Conservation (phyloP, 306 rosid genomes). For the Canavalia ensiformis region DNA sequence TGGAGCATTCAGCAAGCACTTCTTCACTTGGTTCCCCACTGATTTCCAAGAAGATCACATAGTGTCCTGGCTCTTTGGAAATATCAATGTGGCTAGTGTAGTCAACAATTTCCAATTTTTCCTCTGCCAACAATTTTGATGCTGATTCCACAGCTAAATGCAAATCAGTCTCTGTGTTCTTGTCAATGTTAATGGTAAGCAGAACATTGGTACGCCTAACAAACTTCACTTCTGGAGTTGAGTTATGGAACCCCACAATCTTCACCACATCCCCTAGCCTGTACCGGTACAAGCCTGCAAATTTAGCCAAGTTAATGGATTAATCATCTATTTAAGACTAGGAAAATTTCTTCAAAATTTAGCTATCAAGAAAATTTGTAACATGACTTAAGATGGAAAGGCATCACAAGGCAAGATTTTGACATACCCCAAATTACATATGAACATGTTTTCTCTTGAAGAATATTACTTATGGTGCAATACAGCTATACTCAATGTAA, state of each 20-base stretch:
- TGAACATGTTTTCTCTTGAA: not conserved
- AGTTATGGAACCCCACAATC: slow-evolving; percentile 82
- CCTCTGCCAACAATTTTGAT: slow-evolving; percentile 61
- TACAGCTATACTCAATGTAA: not conserved
- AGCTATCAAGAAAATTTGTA: not conserved
- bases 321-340: not conserved
- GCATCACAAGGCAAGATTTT: not conserved
- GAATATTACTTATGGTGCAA: not conserved
- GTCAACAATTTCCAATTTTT: slow-evolving; percentile 80
- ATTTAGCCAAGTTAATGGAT: slow-evolving; percentile 17
- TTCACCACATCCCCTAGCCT: slow-evolving; percentile 86
- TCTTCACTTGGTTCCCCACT: slow-evolving; percentile 77
- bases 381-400: not conserved
- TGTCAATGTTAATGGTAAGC: slow-evolving; percentile 82
- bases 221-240: slow-evolving; percentile 81
- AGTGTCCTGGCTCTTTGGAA: slow-evolving; percentile 82
- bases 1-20: slow-evolving; percentile 77
- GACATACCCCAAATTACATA: not conserved
- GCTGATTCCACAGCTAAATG: slow-evolving; percentile 81
- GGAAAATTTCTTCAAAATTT: not conserved
- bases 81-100: slow-evolving; percentile 75
- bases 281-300: slow-evolving; percentile 85
- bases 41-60: slow-evolving; percentile 87
- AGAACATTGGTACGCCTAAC: slow-evolving; percentile 72
- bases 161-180: slow-evolving; percentile 86